A percentile compares a stretch with the other conserved stretches of the same genome.
These are phyloP conservation scores for Suillus plorans DNA, from an alignment of 768 basidiomycete genomes.

Conservation along the genomic window DNA sequence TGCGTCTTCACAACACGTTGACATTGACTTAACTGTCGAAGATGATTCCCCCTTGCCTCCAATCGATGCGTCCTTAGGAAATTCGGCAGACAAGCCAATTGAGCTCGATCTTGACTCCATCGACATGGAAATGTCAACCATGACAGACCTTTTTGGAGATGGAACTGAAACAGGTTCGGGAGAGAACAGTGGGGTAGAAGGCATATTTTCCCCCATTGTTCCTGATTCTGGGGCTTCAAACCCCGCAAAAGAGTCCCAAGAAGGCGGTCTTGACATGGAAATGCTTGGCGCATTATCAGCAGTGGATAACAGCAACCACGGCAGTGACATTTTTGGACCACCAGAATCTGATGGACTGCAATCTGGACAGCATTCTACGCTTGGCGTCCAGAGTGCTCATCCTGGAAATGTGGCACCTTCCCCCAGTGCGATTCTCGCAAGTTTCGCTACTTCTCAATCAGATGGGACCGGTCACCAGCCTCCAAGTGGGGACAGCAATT, in stretches of 20 bases:
- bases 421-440: constrained; percentile 42
- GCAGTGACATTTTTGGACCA: constrained; percentile 22
- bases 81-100: constrained; percentile 77
- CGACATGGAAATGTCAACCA: constrained; percentile 58
- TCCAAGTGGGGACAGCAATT: constrained; percentile 30
- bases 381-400: constrained; percentile 20
- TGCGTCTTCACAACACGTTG: constrained; percentile 34
- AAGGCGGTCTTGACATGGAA: constrained; percentile 31
- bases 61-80: constrained; percentile 45
- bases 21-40: constrained; percentile 63
- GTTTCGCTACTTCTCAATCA: constrained; percentile 40
- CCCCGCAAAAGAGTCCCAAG: constrained; percentile 17
- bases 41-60: constrained; percentile 27
- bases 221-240: constrained; percentile 21
- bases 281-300: constrained; percentile 36
- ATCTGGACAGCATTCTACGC: constrained; percentile 29
- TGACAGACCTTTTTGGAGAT: constrained; percentile 57
- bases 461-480: constrained; percentile 8
- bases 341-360: constrained; percentile 13
- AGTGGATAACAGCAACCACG: constrained; percentile 17
- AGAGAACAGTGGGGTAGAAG: constrained; percentile 40
- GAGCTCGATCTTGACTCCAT: constrained; percentile 72
- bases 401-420: constrained; percentile 34
- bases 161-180: constrained; percentile 35
- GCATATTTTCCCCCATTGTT: constrained; percentile 51